These are phyloP conservation scores for Solanum paucissectum DNA, from an alignment of 257 asterid species.

Conservation along the genomic window DNA sequence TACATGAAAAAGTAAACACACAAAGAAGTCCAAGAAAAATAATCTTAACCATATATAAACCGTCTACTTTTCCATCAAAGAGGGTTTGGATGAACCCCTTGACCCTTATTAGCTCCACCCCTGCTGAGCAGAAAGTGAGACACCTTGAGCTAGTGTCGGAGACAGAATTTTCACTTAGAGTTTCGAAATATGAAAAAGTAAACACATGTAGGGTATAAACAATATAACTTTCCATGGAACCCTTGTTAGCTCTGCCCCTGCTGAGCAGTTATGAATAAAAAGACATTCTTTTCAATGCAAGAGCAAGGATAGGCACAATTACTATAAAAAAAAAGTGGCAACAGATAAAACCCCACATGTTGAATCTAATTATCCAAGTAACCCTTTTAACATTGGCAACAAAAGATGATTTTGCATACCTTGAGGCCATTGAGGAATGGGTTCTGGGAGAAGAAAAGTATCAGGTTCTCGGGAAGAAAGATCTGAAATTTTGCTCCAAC, in stretches of 20 bases:
- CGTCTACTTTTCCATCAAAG: background rate
- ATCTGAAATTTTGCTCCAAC: conserved; percentile 42
- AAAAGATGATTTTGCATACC: conserved; percentile 19
- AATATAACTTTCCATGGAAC: background rate
- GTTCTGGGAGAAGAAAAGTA: conserved; percentile 52
- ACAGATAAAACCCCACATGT: background rate
- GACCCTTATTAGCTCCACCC: background rate
- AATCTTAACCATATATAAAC: background rate
- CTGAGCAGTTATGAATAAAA: background rate
- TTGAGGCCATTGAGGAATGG: conserved; percentile 79
- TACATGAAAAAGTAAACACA: background rate
- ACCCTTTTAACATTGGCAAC: background rate
- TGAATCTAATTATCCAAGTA: background rate
- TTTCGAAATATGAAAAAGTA: background rate
- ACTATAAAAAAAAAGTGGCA: background rate
- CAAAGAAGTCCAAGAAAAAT: background rate
- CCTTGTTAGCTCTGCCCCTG: background rate
- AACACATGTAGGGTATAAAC: background rate
- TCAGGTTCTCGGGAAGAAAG: conserved; percentile 30
- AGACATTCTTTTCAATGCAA: background rate
- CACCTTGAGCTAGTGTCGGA: background rate
- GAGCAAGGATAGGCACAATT: background rate
- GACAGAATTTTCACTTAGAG: too few species aligned
- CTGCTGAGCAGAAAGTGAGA: background rate
- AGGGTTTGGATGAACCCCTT: background rate